phyloP scores from a whole-genome alignment of 306 rosid species.

The Sophora flavescens region DNA sequence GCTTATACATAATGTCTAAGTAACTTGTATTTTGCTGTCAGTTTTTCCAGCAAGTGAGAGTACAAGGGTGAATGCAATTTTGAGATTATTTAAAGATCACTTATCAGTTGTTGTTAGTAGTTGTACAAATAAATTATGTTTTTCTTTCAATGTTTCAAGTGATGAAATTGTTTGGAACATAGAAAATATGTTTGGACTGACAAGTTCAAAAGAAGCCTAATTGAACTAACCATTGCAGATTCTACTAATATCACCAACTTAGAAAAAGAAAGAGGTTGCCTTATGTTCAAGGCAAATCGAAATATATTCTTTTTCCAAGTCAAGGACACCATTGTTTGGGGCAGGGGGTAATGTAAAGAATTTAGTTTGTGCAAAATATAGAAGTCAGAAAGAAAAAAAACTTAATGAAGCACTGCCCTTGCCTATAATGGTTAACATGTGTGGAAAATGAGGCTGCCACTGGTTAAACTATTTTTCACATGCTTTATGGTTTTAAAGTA shows the following conservation, averaged over 20 bases:
- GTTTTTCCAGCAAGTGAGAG: constrained; percentile 51
- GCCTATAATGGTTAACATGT: not conserved
- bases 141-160: constrained; percentile 26
- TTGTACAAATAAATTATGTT: constrained; percentile 24
- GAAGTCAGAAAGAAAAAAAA: not conserved
- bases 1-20: constrained; percentile 31
- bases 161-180: constrained; percentile 24
- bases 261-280: constrained; percentile 24
- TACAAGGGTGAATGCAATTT: constrained; percentile 52
- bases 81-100: not conserved
- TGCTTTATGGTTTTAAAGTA: constrained; percentile 32
- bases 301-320: constrained; percentile 5
- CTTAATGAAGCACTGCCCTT: not conserved
- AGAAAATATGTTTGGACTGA: constrained; percentile 18
- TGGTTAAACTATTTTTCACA: constrained; percentile 9
- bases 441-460: constrained; percentile 16
- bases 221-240: constrained; percentile 34
- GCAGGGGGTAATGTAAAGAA: not conserved
- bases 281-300: constrained; percentile 20
- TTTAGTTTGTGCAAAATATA: not conserved
- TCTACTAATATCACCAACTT: constrained; percentile 34
- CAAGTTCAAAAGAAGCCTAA: constrained; percentile 35
- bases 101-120: constrained; percentile 15
- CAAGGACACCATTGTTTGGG: not conserved
- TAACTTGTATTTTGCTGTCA: constrained; percentile 24